phyloP scores from a whole-genome alignment of 2,329 filamentous ascomycete species.

The Dactylellina sp. region DNA sequence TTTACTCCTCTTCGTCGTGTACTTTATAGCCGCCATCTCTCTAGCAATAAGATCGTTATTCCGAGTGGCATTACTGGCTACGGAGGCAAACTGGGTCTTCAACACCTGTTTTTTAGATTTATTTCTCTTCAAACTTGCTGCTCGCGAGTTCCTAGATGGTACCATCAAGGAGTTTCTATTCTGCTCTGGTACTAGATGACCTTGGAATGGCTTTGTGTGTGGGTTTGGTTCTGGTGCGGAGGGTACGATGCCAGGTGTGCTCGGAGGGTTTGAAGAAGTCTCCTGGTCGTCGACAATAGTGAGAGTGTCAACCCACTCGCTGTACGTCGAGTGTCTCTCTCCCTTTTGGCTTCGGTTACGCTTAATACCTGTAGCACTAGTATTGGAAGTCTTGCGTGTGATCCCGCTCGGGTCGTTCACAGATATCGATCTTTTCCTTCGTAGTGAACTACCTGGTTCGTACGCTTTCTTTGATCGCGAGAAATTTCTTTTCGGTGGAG shows the following conservation, averaged over 20 bases:
- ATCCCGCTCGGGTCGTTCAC: conserved; percentile 10
- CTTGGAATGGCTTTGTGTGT: neutral
- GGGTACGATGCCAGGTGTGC: conserved; percentile 3
- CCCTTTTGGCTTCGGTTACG: conserved; percentile 24
- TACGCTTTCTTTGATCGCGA: conserved; percentile 24
- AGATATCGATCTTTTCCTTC: conserved; percentile 34
- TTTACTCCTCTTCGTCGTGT: conserved; percentile 43
- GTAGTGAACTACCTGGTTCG: conserved; percentile 22
- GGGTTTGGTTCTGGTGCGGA: neutral
- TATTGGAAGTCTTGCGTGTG: conserved; percentile 15
- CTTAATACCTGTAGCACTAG: conserved; percentile 1
- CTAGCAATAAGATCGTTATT: conserved; percentile 42
- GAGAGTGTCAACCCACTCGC: conserved; percentile 51
- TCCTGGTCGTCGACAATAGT: conserved; percentile 47
- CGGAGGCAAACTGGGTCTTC: conserved; percentile 5
- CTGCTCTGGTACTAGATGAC: neutral
- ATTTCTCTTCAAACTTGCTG: conserved; percentile 13
- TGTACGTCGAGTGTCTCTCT: conserved; percentile 23
- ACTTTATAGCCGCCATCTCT: conserved; percentile 40
- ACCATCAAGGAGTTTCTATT: conserved; percentile 13
- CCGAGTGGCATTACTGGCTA: conserved; percentile 17
- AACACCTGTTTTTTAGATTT: conserved; percentile 12
- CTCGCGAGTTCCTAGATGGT: conserved; percentile 1
- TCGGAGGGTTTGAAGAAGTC: conserved; percentile 1
- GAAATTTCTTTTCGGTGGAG: conserved; percentile 23